phyloP scores from a whole-genome alignment of 495 filamentous ascomycete genomes.

The Aspergillus olivimuriae region DNA sequence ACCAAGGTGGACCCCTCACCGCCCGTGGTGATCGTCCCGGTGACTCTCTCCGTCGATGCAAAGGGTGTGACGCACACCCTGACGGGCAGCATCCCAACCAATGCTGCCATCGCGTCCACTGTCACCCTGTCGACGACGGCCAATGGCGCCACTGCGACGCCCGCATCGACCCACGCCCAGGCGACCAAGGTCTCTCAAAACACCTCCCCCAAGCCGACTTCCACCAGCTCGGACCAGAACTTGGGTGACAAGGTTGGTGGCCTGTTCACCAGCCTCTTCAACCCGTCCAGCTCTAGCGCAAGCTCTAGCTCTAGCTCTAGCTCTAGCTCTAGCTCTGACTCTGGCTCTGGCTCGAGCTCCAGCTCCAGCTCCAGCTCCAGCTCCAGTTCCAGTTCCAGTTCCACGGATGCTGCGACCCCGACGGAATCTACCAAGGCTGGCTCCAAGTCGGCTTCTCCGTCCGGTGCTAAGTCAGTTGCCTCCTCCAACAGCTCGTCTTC shows the following conservation, averaged over 20 bases:
- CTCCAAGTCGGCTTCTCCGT: not conserved
- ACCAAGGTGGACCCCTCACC: constrained; percentile 12
- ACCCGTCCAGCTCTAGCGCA: not conserved
- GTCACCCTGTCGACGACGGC: no score
- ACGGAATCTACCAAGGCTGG: not conserved
- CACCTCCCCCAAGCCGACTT: not conserved
- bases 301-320: no score
- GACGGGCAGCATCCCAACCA: constrained; percentile 9
- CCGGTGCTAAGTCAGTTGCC: no score
- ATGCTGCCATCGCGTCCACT: not conserved
- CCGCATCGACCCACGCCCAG: not conserved
- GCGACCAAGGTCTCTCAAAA: not conserved
- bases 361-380: no score
- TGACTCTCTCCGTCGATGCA: constrained; percentile 22
- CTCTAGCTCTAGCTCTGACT: no score
- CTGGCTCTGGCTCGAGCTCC: no score
- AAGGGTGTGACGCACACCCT: constrained; percentile 22
- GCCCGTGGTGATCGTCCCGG: constrained; percentile 18
- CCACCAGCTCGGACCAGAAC: not conserved
- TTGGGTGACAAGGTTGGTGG: not conserved
- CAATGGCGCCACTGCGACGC: not conserved
- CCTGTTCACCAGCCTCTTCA: not conserved
- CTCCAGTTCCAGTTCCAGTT: no score
- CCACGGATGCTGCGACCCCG: not conserved
- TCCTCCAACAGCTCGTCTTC: not conserved